These are phyloP conservation scores for Penicillium parvum DNA, from an alignment of 495 filamentous ascomycete species.

Conservation along the genomic window DNA sequence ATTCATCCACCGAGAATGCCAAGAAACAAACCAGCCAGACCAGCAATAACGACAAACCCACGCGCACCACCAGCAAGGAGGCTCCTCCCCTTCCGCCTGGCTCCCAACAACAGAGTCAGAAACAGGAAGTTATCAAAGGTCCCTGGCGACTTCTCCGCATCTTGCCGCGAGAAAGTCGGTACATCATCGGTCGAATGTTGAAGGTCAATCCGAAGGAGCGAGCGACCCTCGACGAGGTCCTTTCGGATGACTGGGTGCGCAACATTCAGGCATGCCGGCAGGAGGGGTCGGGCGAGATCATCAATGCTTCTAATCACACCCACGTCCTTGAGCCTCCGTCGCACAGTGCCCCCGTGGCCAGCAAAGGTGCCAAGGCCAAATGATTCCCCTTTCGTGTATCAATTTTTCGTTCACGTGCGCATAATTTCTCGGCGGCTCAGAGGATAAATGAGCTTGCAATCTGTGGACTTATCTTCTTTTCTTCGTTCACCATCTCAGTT, in stretches of 20 bases:
- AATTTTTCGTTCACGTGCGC: slow-evolving; percentile 12
- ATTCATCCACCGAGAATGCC: slow-evolving; percentile 17
- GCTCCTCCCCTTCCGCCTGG: slow-evolving; percentile 37
- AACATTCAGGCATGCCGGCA: slow-evolving; percentile 62
- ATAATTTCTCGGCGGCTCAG: slow-evolving; percentile 20
- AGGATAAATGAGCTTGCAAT: not conserved
- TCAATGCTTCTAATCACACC: slow-evolving; percentile 52
- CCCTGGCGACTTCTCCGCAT: slow-evolving; percentile 92
- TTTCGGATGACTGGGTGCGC: slow-evolving; percentile 85
- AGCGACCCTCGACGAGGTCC: slow-evolving; percentile 77
- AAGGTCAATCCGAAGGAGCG: slow-evolving; percentile 81
- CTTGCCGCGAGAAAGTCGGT: slow-evolving; percentile 81
- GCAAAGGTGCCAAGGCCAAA: slow-evolving; percentile 37
- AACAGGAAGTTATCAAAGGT: slow-evolving; percentile 77
- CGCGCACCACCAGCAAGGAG: slow-evolving; percentile 48
- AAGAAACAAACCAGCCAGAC: slow-evolving; percentile 26
- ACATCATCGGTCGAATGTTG: slow-evolving; percentile 90
- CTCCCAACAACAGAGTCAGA: slow-evolving; percentile 37
- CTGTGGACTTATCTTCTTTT: not conserved
- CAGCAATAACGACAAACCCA: slow-evolving; percentile 24
- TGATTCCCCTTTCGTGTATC: slow-evolving; percentile 24
- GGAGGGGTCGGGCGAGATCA: slow-evolving; percentile 51
- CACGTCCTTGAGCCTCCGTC: slow-evolving; percentile 61
- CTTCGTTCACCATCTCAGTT: not conserved
- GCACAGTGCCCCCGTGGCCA: slow-evolving; percentile 37